Conservation (phyloP, 2,329 filamentous ascomycete species). For the Calonectria naviculata region DNA sequence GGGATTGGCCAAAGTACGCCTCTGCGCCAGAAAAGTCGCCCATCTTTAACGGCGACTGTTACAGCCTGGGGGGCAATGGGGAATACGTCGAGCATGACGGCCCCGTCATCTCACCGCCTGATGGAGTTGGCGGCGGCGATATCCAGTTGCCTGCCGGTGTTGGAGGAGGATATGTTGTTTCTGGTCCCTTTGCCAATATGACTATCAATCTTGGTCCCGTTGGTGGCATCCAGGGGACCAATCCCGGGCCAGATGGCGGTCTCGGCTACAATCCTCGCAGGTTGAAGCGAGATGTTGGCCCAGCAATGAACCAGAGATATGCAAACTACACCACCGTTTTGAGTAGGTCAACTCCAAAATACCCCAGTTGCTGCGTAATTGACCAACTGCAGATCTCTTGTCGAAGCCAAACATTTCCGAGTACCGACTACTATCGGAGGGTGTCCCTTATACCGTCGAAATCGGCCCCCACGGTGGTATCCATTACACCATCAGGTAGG, state of each 20-base stretch:
- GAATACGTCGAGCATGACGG: conserved; percentile 46
- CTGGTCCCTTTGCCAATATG: conserved; percentile 56
- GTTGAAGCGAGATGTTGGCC: conserved; percentile 44
- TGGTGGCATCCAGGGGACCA: conserved; percentile 30
- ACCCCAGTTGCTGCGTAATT: not conserved
- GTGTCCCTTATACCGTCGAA: not conserved
- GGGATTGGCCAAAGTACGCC: conserved; percentile 61
- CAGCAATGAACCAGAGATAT: conserved; percentile 38
- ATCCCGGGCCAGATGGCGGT: conserved; percentile 45
- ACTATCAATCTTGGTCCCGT: conserved; percentile 49
- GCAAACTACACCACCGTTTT: conserved; percentile 3
- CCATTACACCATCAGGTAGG: conserved; percentile 16
- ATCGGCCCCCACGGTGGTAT: not conserved
- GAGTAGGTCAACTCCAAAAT: not conserved
- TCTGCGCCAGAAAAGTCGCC: conserved; percentile 56
- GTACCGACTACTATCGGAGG: not conserved
- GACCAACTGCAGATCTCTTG: not conserved
- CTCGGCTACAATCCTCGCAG: conserved; percentile 50
- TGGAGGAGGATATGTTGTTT: conserved; percentile 63
- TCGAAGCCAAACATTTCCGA: not conserved
- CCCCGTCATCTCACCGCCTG: conserved; percentile 41
- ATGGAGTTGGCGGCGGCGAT: conserved; percentile 36
- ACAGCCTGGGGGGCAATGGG: conserved; percentile 59
- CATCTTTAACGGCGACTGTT: conserved; percentile 62
- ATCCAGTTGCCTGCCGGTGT: conserved; percentile 44